Evolutionary conservation across 176 grass and related monocot species (phyloP), one percentile per base, ranked within the genome.

Genomic region (Chloris gayana): DNA sequence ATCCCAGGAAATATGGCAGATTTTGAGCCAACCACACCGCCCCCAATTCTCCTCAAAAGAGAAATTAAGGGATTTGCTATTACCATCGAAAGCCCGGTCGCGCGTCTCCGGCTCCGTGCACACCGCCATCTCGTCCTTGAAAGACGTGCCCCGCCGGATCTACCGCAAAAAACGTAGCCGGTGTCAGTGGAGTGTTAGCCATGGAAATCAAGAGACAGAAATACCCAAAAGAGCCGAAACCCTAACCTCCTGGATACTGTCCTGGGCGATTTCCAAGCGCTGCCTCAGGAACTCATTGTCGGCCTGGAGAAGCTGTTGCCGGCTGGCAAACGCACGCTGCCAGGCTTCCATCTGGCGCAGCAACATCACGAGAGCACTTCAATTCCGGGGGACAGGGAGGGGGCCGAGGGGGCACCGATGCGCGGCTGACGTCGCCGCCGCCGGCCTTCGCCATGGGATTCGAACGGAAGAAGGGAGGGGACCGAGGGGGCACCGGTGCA

Each of bases 271-370:
- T 27, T 37, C 64, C 19, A 49, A 34, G 46, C 78, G 70, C 66
- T 68, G 57, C 7, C 68, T 9, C 79, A 81, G 88, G 64, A 80
- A 53, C 69, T 88, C 50, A 75, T 86, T 15, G 79, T 83, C 66
- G 7, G 27, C 25, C 59, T 61, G 41, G 77, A 91, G 59, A 75
- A 54, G 74, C 4, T 21, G 10, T 32, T 67, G 83, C 60, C 86
- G 83, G 49, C 32, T 34, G 19, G 56, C 76, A 51, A 91, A 82
- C 15, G 68, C 74, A 64, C 81, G 53, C 22, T 79, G 67, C 75
- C 80, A 51, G 39, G 34, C 45, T 66, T 88, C 76, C 64, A 53
- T 78, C 29, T 84, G 60, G 42, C 72, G 83, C 29, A 94, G 79
- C 66, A 89, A 34, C 82, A 29, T 38, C 11, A 49, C 75, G 35